These are phyloP conservation scores for Dysphania ambrosioides DNA, from an alignment of 148 eudicot species.

Conservation along the genomic window DNA sequence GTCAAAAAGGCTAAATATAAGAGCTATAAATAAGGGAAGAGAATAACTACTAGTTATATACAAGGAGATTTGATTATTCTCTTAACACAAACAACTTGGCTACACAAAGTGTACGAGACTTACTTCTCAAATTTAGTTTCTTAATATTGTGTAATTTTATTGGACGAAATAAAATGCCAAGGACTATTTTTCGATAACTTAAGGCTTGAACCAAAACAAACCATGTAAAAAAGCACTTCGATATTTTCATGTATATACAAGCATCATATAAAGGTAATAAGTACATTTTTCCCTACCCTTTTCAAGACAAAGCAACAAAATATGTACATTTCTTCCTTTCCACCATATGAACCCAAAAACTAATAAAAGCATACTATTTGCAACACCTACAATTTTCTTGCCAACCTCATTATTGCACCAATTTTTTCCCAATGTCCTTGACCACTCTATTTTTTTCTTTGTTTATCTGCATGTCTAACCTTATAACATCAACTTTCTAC, in stretches of 20 bases:
- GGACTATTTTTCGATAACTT: no score
- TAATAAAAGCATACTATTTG: slow-evolving; percentile 5
- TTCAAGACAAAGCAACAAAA: slow-evolving; percentile 2
- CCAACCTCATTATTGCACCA: slow-evolving; percentile 13
- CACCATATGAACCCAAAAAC: neutral
- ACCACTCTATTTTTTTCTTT: neutral
- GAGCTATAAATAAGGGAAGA: no score
- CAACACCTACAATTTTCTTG: slow-evolving; percentile 12
- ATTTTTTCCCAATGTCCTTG: slow-evolving; percentile 11
- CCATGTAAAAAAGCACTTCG: neutral
- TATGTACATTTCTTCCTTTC: slow-evolving; percentile 26
- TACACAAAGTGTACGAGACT: no score
- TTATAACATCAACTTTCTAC: slow-evolving; percentile 30
- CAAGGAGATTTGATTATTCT: no score
- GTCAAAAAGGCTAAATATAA: no score
- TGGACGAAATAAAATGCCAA: no score
- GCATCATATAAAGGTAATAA: slow-evolving; percentile 15
- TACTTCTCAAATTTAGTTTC: no score
- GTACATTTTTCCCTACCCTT: slow-evolving; percentile 2
- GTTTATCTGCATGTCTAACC: slow-evolving; percentile 21
- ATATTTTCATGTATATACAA: slow-evolving; percentile 19
- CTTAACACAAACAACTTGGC: no score
- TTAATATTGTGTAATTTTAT: no score
- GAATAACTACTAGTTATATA: no score
- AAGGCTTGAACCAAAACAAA: no score